These are phyloP conservation scores for Calonectria pauciramosa DNA, from an alignment of 2,329 filamentous ascomycete genomes.

Conservation along the genomic window DNA sequence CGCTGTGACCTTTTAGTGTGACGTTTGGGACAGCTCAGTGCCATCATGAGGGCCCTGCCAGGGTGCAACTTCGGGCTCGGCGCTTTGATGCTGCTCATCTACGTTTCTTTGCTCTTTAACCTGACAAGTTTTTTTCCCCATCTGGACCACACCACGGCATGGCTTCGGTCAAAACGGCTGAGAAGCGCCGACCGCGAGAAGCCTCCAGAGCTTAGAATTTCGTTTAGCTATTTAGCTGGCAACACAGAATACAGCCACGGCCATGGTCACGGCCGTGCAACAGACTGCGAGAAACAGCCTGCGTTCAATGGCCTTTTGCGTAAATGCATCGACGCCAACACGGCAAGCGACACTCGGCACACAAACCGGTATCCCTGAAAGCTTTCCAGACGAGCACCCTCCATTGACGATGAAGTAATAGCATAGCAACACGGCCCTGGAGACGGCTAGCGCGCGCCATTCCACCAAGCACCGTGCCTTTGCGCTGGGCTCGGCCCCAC, in stretches of 20 bases:
- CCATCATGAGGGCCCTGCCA: neutral
- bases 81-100: neutral
- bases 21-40: neutral
- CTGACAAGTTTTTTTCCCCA: neutral
- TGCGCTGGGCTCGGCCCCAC: neutral
- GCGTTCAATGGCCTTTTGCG: neutral
- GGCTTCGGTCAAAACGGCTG: neutral
- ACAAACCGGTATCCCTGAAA: neutral
- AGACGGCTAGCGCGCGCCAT: neutral
- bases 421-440: neutral
- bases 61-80: neutral
- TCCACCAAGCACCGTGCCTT: neutral
- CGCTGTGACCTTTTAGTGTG: constrained; percentile 6
- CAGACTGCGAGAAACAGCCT: neutral
- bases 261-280: neutral
- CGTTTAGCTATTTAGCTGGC: neutral
- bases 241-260: neutral
- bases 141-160: neutral
- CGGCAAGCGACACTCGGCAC: neutral
- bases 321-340: neutral
- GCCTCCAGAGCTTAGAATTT: neutral
- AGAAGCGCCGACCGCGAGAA: neutral
- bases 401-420: neutral
- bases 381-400: neutral
- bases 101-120: neutral